These are phyloP conservation scores for Xerocomus potaroensis DNA, from an alignment of 768 basidiomycete species.

Conservation along the genomic window DNA sequence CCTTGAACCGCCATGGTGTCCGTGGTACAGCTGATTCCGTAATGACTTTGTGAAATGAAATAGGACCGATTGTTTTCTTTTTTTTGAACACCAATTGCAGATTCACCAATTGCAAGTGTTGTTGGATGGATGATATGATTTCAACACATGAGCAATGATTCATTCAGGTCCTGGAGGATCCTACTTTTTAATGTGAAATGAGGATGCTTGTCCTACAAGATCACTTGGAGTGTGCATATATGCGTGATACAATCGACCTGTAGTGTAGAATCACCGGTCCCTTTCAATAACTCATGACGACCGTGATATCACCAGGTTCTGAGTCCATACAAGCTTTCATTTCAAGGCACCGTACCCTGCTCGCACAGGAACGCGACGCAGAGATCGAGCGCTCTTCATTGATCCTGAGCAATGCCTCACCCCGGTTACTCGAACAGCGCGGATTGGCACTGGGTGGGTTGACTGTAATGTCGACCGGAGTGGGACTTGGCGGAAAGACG, in stretches of 20 bases:
- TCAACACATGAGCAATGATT: too few relatives aligned
- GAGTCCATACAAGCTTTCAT: conserved; percentile 54
- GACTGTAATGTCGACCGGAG: conserved; percentile 62
- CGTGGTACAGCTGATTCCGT: conserved; percentile 2
- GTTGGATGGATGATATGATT: too few relatives aligned
- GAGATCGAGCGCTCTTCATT: conserved; percentile 80
- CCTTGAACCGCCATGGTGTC: conserved; percentile 14
- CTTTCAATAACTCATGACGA: too few relatives aligned
- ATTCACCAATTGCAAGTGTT: too few relatives aligned
- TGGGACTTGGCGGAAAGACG: conserved; percentile 94
- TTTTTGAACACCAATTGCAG: conserved; percentile 18
- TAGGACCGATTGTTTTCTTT: background rate
- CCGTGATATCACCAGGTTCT: conserved; percentile 10
- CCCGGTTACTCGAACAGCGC: conserved; percentile 81
- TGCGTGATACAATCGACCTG: too few relatives aligned
- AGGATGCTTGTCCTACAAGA: too few relatives aligned
- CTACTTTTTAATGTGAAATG: too few relatives aligned
- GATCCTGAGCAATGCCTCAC: conserved; percentile 76
- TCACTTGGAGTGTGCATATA: too few relatives aligned
- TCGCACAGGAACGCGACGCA: conserved; percentile 71
- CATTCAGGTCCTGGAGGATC: too few relatives aligned
- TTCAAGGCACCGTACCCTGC: conserved; percentile 58
- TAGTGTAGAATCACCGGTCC: background rate
- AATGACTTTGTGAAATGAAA: background rate
- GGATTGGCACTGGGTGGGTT: conserved; percentile 78